Conservation (phyloP, 257 asterid species). For the Leonotis leonurus region DNA sequence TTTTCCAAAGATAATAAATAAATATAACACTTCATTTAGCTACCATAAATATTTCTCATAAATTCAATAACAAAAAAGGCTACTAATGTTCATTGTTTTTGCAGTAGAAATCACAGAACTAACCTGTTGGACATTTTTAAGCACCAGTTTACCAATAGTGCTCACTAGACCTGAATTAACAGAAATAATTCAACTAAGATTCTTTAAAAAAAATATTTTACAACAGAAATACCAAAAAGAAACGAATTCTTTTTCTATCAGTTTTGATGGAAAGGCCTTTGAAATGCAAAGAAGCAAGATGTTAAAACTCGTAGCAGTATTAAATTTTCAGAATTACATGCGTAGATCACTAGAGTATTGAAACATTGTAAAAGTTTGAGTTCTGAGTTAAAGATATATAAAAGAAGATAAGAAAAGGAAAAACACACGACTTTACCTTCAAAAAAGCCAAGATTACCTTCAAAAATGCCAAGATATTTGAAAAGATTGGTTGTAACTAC, state of each 20-base stretch:
- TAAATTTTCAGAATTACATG: no score
- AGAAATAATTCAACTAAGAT: neutral
- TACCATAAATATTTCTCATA: no score
- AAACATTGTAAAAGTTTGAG: neutral
- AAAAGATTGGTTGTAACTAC: constrained; percentile 60
- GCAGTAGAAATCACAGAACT: no score
- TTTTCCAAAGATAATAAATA: no score
- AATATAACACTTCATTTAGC: no score
- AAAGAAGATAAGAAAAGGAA: neutral
- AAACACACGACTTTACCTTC: constrained; percentile 16
- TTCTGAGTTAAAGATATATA: neutral
- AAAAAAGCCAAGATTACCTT: constrained; percentile 39
- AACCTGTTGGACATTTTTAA: constrained; percentile 64
- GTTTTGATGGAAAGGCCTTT: no score
- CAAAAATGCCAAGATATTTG: constrained; percentile 44
- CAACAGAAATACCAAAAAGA: neutral
- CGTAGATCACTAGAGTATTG: no score
- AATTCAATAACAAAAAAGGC: no score
- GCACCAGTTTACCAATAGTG: constrained; percentile 32
- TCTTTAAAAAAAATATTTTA: neutral
- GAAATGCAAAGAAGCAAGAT: no score
- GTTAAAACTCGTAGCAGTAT: no score
- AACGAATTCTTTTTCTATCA: no score
- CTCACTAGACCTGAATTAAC: constrained; percentile 33
- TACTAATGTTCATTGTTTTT: neutral